phyloP scores from a whole-genome alignment of 768 basidiomycete species.

The Leucocoprinus birnbaumii region DNA sequence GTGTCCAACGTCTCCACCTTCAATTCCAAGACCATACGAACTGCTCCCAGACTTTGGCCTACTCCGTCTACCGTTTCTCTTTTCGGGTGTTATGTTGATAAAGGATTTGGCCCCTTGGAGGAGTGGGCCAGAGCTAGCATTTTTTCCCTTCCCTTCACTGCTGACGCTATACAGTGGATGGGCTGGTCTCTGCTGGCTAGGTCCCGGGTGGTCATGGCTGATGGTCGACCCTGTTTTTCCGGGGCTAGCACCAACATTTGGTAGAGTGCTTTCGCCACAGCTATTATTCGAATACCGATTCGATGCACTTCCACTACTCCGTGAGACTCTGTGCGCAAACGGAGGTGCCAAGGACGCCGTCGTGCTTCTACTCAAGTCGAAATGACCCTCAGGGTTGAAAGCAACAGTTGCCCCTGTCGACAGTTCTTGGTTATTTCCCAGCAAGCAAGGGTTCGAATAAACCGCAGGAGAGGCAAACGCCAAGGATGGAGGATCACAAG shows the following conservation, averaged over 20 bases:
- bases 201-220: background rate
- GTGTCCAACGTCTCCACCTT: background rate
- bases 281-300: background rate
- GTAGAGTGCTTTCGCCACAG: background rate
- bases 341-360: background rate
- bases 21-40: background rate
- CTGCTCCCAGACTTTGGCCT: background rate
- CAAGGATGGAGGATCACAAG: background rate
- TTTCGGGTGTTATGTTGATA: conserved; percentile 35
- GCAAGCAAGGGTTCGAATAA: background rate
- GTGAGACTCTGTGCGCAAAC: background rate
- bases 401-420: background rate
- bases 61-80: conserved; percentile 4
- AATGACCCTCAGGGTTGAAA: background rate
- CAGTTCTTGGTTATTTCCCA: background rate
- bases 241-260: background rate
- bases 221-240: background rate
- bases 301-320: background rate
- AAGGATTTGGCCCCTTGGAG: conserved; percentile 27
- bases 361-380: background rate
- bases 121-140: conserved; percentile 2
- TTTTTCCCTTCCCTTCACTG: conserved; percentile 1
- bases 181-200: background rate
- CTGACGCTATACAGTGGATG: background rate
- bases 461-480: background rate